Evolutionary conservation across 176 grass and related monocot genomes (phyloP).

Genomic region (Poa annua): DNA sequence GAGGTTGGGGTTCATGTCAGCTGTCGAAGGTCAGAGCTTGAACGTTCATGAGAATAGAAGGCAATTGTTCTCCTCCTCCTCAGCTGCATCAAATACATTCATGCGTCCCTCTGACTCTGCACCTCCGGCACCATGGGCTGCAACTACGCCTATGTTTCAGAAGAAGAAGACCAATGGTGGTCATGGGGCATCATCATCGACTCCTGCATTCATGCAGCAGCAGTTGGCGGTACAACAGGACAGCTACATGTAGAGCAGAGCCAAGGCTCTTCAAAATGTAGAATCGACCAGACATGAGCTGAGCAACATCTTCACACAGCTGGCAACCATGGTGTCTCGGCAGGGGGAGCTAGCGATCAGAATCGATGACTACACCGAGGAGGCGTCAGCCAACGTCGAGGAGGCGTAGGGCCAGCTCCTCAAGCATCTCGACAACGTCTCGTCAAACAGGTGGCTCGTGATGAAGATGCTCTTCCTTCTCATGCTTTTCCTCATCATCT

Average conservation of each 20-base stretch:
- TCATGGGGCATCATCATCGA: slow-evolving; percentile 59
- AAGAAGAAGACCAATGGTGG: slow-evolving; percentile 92
- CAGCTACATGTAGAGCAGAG: slow-evolving; percentile 94
- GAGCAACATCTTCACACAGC: slow-evolving; percentile 91
- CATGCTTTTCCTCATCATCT: too few relatives aligned
- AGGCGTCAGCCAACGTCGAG: slow-evolving; percentile 72
- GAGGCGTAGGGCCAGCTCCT: slow-evolving; percentile 83
- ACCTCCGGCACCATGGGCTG: too few relatives aligned
- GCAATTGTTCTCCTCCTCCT: too few relatives aligned
- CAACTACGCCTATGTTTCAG: too few relatives aligned
- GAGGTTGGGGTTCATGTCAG: too few relatives aligned
- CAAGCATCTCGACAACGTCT: slow-evolving; percentile 88
- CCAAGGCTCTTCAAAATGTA: slow-evolving; percentile 95
- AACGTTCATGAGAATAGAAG: too few relatives aligned
- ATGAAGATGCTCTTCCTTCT: too few relatives aligned
- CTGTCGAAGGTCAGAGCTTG: too few relatives aligned
- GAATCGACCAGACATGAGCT: slow-evolving; percentile 98
- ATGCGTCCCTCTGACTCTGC: too few relatives aligned
- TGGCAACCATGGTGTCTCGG: slow-evolving; percentile 93
- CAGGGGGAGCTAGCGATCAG: slow-evolving; percentile 96
- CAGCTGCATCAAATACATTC: too few relatives aligned
- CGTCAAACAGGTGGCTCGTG: slow-evolving; percentile 97
- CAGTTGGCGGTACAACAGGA: slow-evolving; percentile 87
- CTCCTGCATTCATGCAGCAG: slow-evolving; percentile 76
- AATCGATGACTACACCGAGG: slow-evolving; percentile 97